phyloP scores from a whole-genome alignment of 106 monocot species.

The Platanthera zijinensis region DNA sequence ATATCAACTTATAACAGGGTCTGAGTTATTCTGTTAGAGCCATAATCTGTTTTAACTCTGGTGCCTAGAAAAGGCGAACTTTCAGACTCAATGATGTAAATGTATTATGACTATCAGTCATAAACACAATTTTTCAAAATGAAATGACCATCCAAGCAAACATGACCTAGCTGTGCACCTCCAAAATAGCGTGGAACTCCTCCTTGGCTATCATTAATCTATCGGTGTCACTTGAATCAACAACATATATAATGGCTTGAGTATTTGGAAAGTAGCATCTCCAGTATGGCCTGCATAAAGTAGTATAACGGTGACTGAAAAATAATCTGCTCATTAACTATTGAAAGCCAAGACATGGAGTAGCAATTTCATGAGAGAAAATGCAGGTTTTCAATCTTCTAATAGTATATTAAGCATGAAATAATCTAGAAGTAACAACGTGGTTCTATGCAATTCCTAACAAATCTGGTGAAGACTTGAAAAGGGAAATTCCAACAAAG shows the following conservation, averaged over 20 bases:
- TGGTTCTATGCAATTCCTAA: background rate
- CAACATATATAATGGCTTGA: conserved; percentile 95
- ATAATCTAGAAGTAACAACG: no score
- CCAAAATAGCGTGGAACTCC: conserved; percentile 97
- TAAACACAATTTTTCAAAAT: no score
- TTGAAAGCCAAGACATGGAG: background rate
- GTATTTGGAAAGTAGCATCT: conserved; percentile 99
- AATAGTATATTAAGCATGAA: background rate
- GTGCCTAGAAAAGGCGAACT: background rate
- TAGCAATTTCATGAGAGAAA: conserved; percentile 1
- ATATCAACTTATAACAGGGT: background rate
- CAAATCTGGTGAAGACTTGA: background rate
- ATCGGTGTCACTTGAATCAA: conserved; percentile 97
- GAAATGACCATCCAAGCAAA: background rate
- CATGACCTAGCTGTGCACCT: conserved; percentile 36
- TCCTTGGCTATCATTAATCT: conserved; percentile 87
- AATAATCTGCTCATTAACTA: background rate
- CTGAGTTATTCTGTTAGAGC: background rate
- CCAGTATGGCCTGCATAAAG: conserved; percentile 74
- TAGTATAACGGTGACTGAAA: background rate
- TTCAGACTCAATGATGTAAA: background rate
- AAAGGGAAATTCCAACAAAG: background rate
- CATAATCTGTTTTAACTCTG: background rate
- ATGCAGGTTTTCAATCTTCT: background rate
- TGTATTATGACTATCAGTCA: background rate